Evolutionary conservation across 495 filamentous ascomycete genomes (phyloP).

Genomic region (Annulohypoxylon nitens): DNA sequence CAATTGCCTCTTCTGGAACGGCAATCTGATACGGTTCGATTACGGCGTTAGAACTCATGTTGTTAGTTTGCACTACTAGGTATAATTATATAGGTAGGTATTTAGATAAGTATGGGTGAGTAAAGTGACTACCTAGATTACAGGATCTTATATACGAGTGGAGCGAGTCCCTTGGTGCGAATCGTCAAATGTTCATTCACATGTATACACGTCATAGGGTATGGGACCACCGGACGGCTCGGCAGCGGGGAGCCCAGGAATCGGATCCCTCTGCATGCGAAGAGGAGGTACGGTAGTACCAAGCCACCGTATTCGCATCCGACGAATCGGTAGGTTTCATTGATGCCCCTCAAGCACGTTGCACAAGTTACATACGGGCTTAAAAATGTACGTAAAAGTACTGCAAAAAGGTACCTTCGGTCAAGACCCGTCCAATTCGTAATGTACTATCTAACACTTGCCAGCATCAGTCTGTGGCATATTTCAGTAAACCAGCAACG

Average conservation of each 20-base stretch:
- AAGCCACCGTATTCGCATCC: not conserved
- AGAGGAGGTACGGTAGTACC: not conserved
- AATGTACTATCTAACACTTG: not conserved
- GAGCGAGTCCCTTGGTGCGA: not conserved
- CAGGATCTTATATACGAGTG: not conserved
- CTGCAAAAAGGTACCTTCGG: not conserved
- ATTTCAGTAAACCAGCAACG: not conserved
- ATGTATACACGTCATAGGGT: not conserved
- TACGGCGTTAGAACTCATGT: not conserved
- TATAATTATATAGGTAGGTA: not conserved
- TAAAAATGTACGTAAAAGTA: not conserved
- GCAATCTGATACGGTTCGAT: conserved; percentile 44
- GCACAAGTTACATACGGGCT: too few species aligned
- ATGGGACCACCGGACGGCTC: not conserved
- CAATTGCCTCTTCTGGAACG: conserved; percentile 43
- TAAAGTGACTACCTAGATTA: not conserved
- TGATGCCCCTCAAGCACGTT: not conserved
- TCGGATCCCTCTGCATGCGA: not conserved
- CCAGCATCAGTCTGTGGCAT: conserved; percentile 7
- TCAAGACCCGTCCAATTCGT: not conserved
- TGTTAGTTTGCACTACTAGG: not conserved
- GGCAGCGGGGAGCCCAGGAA: not conserved
- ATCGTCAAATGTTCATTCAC: not conserved
- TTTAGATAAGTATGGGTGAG: too few species aligned
- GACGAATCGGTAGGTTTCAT: not conserved